phyloP scores from a whole-genome alignment of 208 protist species.

The Leishmania guyanensis region DNA sequence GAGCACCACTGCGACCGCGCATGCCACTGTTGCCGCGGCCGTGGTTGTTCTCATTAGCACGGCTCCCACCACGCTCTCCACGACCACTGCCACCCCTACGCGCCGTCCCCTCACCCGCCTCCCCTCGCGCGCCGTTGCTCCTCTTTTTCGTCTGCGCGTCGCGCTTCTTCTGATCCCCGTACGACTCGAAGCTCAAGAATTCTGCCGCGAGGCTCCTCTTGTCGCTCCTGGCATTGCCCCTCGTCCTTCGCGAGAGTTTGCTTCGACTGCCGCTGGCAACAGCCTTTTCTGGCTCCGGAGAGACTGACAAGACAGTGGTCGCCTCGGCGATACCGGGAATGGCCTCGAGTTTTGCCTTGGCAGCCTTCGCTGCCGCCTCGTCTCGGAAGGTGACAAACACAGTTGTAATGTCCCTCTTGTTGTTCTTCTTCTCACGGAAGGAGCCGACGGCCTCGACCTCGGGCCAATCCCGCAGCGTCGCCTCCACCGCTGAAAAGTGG shows the following conservation, averaged over 20 bases:
- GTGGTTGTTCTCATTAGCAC: background rate
- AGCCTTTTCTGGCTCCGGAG: conserved; percentile 29
- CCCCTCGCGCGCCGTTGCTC: background rate
- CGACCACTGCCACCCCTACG: conserved; percentile 9
- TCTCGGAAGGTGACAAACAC: conserved; percentile 80
- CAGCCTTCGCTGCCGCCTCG: conserved; percentile 41
- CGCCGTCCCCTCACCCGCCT: background rate
- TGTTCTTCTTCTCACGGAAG: conserved; percentile 77
- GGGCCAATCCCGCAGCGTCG: conserved; percentile 61
- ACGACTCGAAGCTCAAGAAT: conserved; percentile 61
- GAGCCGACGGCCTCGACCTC: conserved; percentile 84
- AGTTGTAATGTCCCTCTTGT: conserved; percentile 74
- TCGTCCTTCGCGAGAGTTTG: conserved; percentile 22
- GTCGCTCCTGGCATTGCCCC: background rate
- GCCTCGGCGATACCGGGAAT: conserved; percentile 53
- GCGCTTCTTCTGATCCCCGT: conserved; percentile 31
- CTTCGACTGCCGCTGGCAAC: conserved; percentile 5
- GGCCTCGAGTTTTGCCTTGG: conserved; percentile 35
- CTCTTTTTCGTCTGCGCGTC: conserved; percentile 11
- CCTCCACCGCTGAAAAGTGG: conserved; percentile 76
- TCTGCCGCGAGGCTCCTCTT: conserved; percentile 55
- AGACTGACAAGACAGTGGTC: background rate
- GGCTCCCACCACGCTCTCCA: conserved; percentile 10
- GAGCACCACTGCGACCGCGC: conserved; percentile 19
- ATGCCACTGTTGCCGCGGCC: conserved; percentile 1